Percentiles rank a stretch among this genome's conserved stretches.
These are phyloP conservation scores for Hanseniaspora thailandica DNA, from an alignment of 805 yeast species.

Conservation along the genomic window DNA sequence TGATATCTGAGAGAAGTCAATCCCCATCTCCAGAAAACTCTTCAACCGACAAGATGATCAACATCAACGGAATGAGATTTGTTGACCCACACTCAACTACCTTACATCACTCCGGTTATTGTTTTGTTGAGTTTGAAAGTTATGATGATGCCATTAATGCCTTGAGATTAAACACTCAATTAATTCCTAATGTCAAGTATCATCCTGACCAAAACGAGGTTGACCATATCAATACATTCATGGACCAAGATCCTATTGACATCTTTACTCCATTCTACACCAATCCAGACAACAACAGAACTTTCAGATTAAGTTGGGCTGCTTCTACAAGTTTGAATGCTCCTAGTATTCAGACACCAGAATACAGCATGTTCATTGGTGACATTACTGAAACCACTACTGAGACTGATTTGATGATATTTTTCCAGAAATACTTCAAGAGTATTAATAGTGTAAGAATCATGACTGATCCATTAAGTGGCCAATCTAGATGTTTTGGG, in stretches of 20 bases:
- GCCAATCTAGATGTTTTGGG: constrained; percentile 68
- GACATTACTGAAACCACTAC: constrained; percentile 68
- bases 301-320: constrained; percentile 73
- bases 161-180: constrained; percentile 50
- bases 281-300: constrained; percentile 38
- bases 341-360: constrained; percentile 62
- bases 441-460: constrained; percentile 71
- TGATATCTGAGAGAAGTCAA: not conserved
- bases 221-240: not conserved
- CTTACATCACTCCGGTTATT: constrained; percentile 49
- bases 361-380: constrained; percentile 70
- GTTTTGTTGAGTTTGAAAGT: constrained; percentile 63
- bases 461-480: constrained; percentile 75
- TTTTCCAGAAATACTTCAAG: constrained; percentile 54
- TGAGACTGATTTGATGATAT: constrained; percentile 62
- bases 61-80: constrained; percentile 26
- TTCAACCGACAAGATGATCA: constrained; percentile 16
- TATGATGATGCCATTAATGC: constrained; percentile 63
- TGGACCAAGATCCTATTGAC: not conserved
- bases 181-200: constrained; percentile 41
- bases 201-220: constrained; percentile 16
- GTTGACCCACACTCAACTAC: constrained; percentile 28
- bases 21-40: constrained; percentile 10
- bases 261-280: constrained; percentile 17
- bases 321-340: constrained; percentile 66